Conservation (phyloP, 2,329 filamentous ascomycete genomes). For the Septoria petroselini region DNA sequence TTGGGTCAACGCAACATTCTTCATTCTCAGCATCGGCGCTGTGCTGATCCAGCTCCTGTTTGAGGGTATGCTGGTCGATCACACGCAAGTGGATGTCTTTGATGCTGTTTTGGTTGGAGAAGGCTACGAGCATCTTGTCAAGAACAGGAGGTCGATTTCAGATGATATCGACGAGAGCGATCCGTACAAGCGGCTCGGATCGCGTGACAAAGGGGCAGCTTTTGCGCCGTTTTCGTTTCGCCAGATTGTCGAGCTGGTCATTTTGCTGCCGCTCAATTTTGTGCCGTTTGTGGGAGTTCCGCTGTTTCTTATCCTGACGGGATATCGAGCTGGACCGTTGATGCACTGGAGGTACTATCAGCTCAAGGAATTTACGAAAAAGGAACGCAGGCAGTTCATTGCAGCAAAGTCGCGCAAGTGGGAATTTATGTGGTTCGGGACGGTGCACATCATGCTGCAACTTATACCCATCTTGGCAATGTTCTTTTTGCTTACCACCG, state of each 20-base stretch:
- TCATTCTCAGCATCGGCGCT: slow-evolving; percentile 69
- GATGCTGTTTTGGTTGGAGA: slow-evolving; percentile 76
- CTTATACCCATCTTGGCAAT: slow-evolving; percentile 90
- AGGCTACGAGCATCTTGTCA: slow-evolving; percentile 66
- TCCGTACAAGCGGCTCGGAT: slow-evolving; percentile 76
- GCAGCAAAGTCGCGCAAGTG: slow-evolving; percentile 60
- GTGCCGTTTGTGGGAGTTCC: slow-evolving; percentile 79
- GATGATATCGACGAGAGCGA: slow-evolving; percentile 69
- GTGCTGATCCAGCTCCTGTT: slow-evolving; percentile 59
- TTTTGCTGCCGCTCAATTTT: slow-evolving; percentile 70
- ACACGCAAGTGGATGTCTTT: slow-evolving; percentile 75
- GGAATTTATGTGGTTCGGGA: slow-evolving; percentile 93
- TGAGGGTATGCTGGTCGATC: slow-evolving; percentile 58
- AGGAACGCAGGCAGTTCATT: slow-evolving; percentile 69
- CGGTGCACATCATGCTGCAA: slow-evolving; percentile 76
- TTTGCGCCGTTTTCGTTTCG: slow-evolving; percentile 87
- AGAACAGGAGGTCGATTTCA: slow-evolving; percentile 56
- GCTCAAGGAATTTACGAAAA: slow-evolving; percentile 69
- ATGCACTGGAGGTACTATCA: slow-evolving; percentile 90
- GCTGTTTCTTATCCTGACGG: slow-evolving; percentile 83
- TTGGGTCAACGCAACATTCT: slow-evolving; percentile 83
- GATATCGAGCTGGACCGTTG: slow-evolving; percentile 80
- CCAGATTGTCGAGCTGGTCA: slow-evolving; percentile 82
- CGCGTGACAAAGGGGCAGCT: slow-evolving; percentile 69
- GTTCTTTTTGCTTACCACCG: slow-evolving; percentile 86